phyloP scores from a whole-genome alignment of 2,329 filamentous ascomycete species.

The Epichloe brachyelytri region DNA sequence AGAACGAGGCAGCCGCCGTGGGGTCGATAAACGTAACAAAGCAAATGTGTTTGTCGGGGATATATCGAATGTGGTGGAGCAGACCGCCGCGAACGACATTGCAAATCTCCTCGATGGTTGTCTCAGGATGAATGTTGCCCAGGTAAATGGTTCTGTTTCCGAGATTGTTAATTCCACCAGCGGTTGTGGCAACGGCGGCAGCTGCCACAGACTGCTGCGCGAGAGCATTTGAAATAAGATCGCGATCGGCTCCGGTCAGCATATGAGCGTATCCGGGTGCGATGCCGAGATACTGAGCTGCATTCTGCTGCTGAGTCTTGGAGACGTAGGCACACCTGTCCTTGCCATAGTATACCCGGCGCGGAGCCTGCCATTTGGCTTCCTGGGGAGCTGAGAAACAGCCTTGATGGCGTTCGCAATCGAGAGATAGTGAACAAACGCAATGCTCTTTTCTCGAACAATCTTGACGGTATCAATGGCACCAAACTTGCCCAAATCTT shows the following conservation, averaged over 20 bases:
- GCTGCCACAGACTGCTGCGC: slow-evolving; percentile 96
- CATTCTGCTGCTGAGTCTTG: slow-evolving; percentile 98
- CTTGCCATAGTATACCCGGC: slow-evolving; percentile 96
- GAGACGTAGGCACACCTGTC: slow-evolving; percentile 97
- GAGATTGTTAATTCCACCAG: slow-evolving; percentile 92
- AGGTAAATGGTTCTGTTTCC: slow-evolving; percentile 97
- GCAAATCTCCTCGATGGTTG: slow-evolving; percentile 98
- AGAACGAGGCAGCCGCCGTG: slow-evolving; percentile 94
- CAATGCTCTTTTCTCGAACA: slow-evolving; percentile 94
- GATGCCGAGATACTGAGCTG: slow-evolving; percentile 93
- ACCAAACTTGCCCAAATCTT: slow-evolving; percentile 92
- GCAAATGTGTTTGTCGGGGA: slow-evolving; percentile 99
- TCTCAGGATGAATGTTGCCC: slow-evolving; percentile 97
- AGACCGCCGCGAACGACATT: slow-evolving; percentile 94
- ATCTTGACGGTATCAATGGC: slow-evolving; percentile 96
- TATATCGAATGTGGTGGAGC: slow-evolving; percentile 96
- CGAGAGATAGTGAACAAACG: slow-evolving; percentile 93
- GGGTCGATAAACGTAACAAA: slow-evolving; percentile 99
- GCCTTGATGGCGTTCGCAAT: slow-evolving; percentile 98
- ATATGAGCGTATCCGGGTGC: slow-evolving; percentile 94
- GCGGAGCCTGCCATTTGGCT: slow-evolving; percentile 88
- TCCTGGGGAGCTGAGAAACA: slow-evolving; percentile 90
- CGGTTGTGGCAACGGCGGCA: slow-evolving; percentile 89
- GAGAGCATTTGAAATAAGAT: slow-evolving; percentile 89
- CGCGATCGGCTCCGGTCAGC: slow-evolving; percentile 87